Evolutionary conservation across 352 stramenopile species (phyloP), one percentile per base, ranked within the genome.

Genomic region (Phytopythium mirpurense): DNA sequence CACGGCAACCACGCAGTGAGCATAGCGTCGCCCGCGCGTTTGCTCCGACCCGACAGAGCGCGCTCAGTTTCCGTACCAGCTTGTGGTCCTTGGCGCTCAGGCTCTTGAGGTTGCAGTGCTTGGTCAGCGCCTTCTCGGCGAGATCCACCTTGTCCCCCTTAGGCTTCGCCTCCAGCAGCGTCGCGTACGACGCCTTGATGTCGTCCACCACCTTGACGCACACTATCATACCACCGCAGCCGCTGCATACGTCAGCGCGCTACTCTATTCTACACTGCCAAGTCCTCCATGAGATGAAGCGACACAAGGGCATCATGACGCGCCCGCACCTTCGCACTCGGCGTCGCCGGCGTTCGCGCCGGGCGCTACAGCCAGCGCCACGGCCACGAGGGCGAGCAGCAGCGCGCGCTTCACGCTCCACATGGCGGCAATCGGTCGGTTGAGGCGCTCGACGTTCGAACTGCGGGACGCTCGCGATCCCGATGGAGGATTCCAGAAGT

Each of bases 201-300:
- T 90, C 74, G 47, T 97, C 67, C 23, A 98, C 72, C 31, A 97
- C 86, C 70, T 93, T 96, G 40, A 97, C 68, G 57, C 92, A 98
- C 31, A 98, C 92, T 97, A 51, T 27, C 21, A 55, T 40, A 42
- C 15, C n/a, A n/a, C n/a, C n/a, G n/a, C n/a, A n/a, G n/a, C n/a
- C n/a, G n/a, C n/a, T n/a, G n/a, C n/a, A n/a, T n/a, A 32, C 6
- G 29, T 35, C 43, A 68, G n/a, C 26, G 23, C 18, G 6, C 19
- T 29, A 18, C 21, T 40, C 26, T 27, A n/a, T n/a, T n/a, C n/a
- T n/a, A n/a, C n/a, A n/a, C n/a, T n/a, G n/a, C n/a, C n/a, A n/a
- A n/a, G n/a, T 21, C 8, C 29, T 32, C 29, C 29, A 32, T 5
- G n/a, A n/a, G n/a, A n/a, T n/a, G 14, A 14, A 40, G 40, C 38